phyloP scores from a whole-genome alignment of 1,139 yeast genomes.

The Kodamaea ohmeri region DNA sequence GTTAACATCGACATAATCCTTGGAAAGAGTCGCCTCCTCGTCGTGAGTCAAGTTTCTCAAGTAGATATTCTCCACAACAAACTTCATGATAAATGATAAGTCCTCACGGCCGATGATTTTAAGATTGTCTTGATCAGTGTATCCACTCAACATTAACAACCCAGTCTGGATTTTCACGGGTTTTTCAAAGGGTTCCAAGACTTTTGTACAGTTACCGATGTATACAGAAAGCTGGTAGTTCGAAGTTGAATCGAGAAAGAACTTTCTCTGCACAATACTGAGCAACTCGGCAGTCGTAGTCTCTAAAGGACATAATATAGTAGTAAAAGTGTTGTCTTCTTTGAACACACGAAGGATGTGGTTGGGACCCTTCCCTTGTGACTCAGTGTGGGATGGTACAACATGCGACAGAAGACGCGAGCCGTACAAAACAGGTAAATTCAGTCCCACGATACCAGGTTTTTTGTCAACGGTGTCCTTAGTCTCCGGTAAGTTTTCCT shows the following conservation, averaged over 20 bases:
- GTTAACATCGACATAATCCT: constrained; percentile 73
- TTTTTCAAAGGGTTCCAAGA: constrained; percentile 66
- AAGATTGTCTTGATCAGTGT: constrained; percentile 68
- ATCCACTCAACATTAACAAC: constrained; percentile 74
- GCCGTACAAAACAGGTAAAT: constrained; percentile 40
- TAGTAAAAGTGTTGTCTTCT: constrained; percentile 80
- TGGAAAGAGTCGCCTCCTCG: constrained; percentile 61
- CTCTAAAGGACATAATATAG: constrained; percentile 70
- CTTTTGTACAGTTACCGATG: constrained; percentile 76
- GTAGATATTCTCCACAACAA: constrained; percentile 71
- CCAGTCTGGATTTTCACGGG: constrained; percentile 81
- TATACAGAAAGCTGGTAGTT: constrained; percentile 80
- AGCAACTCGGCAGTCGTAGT: constrained; percentile 77
- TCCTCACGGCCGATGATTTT: constrained; percentile 86
- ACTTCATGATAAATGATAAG: constrained; percentile 79
- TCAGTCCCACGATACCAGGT: neutral
- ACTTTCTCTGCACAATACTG: constrained; percentile 66
- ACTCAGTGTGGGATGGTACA: constrained; percentile 18
- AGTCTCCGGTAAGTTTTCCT: neutral
- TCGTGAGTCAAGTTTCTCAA: constrained; percentile 66
- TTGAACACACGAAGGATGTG: constrained; percentile 69
- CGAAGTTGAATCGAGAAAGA: constrained; percentile 64
- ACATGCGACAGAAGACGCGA: constrained; percentile 28
- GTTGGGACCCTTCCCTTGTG: constrained; percentile 28
- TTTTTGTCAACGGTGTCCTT: neutral